Base-by-base conservation (phyloP, 805 yeast genomes). In the Cephaloascus fragrans region DNA sequence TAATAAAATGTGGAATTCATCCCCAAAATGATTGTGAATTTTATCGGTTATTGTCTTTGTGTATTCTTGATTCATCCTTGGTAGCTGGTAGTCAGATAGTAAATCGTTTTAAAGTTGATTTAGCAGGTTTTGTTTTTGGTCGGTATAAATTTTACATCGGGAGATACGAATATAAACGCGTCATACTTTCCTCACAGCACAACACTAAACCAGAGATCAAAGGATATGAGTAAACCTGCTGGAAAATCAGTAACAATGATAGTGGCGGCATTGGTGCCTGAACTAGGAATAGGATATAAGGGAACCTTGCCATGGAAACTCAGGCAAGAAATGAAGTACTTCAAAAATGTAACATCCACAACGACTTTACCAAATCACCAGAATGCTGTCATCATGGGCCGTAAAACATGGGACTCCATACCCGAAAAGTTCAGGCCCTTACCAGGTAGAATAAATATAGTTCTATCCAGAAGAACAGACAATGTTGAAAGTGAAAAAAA, bases 321-420 rank as follows among this genome's bases (percentile, higher is more conserved):
- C 20, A 69, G 77, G 40, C 69, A 80, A 38, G 98, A 93, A 56
- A 85, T 93, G 83, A 76, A 77, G 53, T 93, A 79, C 54, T 93
- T 93, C 64, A 72, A 75, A 44, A 74, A 76, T 41, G 80, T 86
- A 14, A 93, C 98, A 0, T 59, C 78, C 3, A 47, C 46, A 6
- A 57, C 67, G 19, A 40, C 45, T 2, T 55, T 53, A 3, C 57
- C 62, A 18, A 51, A 46, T 32, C 40, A 41, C 19, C 44, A 54
- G 20, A 86, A 87, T 53, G 94, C 85, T 0, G 97, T 93, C 12
- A 70, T 93, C 3, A 93, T 93, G 98, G 98, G 98, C 12, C 71
- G 97, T 42, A 83, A 80, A 53, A 90, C 97, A 2, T 93, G 97
- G 95, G 93, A 88, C 26, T 84, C 95, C 5, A 89, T 93, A 26